These are phyloP conservation scores for Endocalyx cinctus DNA, from an alignment of 2,329 filamentous ascomycete genomes.

Conservation along the genomic window DNA sequence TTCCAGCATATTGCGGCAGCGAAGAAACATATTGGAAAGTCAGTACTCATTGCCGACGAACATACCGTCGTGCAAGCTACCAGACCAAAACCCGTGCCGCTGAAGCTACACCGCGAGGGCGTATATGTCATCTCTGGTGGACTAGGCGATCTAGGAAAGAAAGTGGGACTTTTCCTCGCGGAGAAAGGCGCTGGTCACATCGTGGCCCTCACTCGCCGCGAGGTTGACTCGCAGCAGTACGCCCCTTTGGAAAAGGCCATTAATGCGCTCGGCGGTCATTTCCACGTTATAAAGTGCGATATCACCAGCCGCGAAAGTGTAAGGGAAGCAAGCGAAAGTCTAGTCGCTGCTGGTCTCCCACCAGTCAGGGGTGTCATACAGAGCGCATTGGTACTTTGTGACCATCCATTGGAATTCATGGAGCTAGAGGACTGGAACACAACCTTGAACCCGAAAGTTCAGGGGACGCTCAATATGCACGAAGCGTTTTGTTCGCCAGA, in stretches of 20 bases:
- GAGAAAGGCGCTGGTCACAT: slow-evolving; percentile 26
- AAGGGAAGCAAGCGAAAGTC: no score
- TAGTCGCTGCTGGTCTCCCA: no score
- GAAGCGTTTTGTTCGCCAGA: slow-evolving; percentile 6
- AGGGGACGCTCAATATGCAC: slow-evolving; percentile 11
- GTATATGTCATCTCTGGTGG: slow-evolving; percentile 30
- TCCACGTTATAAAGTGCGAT: slow-evolving; percentile 30
- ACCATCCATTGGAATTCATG: slow-evolving; percentile 12
- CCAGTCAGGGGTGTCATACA: slow-evolving; percentile 10
- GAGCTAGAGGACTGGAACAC: slow-evolving; percentile 7
- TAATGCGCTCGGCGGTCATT: slow-evolving; percentile 5
- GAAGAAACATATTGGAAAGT: slow-evolving; percentile 37
- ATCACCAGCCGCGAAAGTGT: no score
- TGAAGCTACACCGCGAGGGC: slow-evolving; percentile 12
- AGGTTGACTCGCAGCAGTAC: slow-evolving; percentile 3
- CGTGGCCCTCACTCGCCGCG: slow-evolving; percentile 24
- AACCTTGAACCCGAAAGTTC: slow-evolving; percentile 8
- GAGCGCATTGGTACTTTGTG: slow-evolving; percentile 4
- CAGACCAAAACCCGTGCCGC: slow-evolving; percentile 4
- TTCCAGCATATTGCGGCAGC: slow-evolving; percentile 34
- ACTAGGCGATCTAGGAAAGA: slow-evolving; percentile 26
- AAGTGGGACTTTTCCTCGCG: slow-evolving; percentile 21
- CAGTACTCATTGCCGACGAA: slow-evolving; percentile 20
- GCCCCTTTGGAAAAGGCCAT: slow-evolving; percentile 5
- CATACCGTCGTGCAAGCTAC: slow-evolving; percentile 13